phyloP scores from a whole-genome alignment of 768 basidiomycete species.

The Lentinula edodes region DNA sequence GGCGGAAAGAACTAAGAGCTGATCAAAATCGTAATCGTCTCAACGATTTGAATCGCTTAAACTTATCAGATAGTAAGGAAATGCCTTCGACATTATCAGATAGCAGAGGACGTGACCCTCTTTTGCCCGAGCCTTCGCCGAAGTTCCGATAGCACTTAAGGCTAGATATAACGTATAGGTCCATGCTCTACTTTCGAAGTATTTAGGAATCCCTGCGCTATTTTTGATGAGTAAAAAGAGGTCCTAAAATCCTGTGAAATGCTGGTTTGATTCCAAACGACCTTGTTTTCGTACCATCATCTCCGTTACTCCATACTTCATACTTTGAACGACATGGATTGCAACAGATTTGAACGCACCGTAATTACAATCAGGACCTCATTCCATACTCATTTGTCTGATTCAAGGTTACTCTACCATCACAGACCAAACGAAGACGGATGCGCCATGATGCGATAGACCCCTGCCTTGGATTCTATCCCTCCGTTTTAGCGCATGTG shows the following conservation, averaged over 20 bases:
- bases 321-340: background rate
- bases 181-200: no score
- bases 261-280: no score
- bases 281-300: background rate
- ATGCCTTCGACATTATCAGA: background rate
- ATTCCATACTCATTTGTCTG: background rate
- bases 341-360: background rate
- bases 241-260: no score
- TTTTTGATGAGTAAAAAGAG: no score
- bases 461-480: slow-evolving; percentile 35
- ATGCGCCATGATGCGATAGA: slow-evolving; percentile 26
- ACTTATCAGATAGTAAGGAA: background rate
- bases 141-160: background rate
- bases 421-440: slow-evolving; percentile 23
- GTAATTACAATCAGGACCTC: background rate
- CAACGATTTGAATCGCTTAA: background rate
- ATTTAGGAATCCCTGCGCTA: no score
- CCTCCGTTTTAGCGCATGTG: background rate
- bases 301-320: background rate
- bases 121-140: background rate
- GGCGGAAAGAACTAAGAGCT: background rate
- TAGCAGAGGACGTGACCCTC: background rate
- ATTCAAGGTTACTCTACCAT: background rate
- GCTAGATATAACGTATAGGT: no score
- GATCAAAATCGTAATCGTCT: background rate